A percentile compares a stretch with the other conserved stretches of the same genome.
Conservation (phyloP, 345 rosid genomes). For the thale cress (Arabidopsis thaliana) region DNA sequence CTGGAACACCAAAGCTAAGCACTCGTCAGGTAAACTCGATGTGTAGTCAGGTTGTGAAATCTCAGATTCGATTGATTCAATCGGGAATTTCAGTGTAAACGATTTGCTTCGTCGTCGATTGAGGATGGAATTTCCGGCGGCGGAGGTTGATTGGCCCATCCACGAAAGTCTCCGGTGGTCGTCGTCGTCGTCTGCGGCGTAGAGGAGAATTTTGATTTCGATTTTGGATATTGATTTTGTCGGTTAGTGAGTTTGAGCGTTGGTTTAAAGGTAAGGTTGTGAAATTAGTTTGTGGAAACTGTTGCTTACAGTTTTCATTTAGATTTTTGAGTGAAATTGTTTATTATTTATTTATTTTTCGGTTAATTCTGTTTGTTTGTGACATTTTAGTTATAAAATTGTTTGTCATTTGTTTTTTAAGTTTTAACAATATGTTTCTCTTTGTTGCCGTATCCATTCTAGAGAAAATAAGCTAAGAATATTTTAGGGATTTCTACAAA, state of each 20-base stretch:
- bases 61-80: slow-evolving; percentile 44
- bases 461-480: too few species aligned
- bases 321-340: neutral
- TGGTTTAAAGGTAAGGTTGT: slow-evolving; percentile 28
- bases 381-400: neutral
- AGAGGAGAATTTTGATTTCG: neutral
- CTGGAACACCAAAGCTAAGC: slow-evolving; percentile 79
- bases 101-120: slow-evolving; percentile 47
- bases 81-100: slow-evolving; percentile 33
- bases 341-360: neutral
- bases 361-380: neutral
- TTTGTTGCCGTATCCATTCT: too few species aligned
- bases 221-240: slow-evolving; percentile 11
- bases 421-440: too few species aligned
- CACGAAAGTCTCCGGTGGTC: slow-evolving; percentile 38
- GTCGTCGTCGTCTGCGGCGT: slow-evolving; percentile 9
- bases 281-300: slow-evolving; percentile 9
- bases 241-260: slow-evolving; percentile 37
- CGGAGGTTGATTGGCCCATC: slow-evolving; percentile 85
- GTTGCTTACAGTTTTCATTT: slow-evolving; percentile 15
- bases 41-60: slow-evolving; percentile 50
- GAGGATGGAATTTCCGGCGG: slow-evolving; percentile 53
- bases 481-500: too few species aligned
- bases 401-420: neutral
- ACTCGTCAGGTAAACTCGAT: slow-evolving; percentile 78